Percentiles rank a stretch among this genome's conserved stretches.
These are phyloP conservation scores for Gremmenia infestans DNA, from an alignment of 2,329 filamentous ascomycete genomes.

Conservation along the genomic window DNA sequence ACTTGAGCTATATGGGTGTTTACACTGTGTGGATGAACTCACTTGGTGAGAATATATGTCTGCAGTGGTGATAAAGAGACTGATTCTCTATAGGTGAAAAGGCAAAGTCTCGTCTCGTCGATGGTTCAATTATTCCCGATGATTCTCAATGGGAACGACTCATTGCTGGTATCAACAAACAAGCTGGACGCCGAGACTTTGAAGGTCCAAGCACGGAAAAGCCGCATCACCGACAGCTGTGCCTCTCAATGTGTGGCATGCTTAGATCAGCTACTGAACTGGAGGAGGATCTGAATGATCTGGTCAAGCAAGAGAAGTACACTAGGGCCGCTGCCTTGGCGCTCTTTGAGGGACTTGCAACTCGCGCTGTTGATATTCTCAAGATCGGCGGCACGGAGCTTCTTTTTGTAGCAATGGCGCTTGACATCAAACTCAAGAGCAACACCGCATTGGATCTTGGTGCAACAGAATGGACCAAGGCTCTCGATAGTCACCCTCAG, in stretches of 20 bases:
- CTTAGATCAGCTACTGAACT: slow-evolving; percentile 49
- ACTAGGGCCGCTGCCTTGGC: slow-evolving; percentile 75
- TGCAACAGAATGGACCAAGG: slow-evolving; percentile 26
- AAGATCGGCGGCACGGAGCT: slow-evolving; percentile 64
- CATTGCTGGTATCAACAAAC: slow-evolving; percentile 59
- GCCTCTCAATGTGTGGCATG: slow-evolving; percentile 70
- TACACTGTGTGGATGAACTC: slow-evolving; percentile 66
- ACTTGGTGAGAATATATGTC: slow-evolving; percentile 47
- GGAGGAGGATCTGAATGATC: slow-evolving; percentile 39
- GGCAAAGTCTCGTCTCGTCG: slow-evolving; percentile 42
- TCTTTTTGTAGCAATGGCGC: slow-evolving; percentile 61
- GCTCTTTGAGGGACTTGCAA: slow-evolving; percentile 65
- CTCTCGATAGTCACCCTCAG: slow-evolving; percentile 25
- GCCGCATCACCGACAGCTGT: slow-evolving; percentile 68
- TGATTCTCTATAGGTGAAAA: slow-evolving; percentile 39
- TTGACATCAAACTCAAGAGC: slow-evolving; percentile 56
- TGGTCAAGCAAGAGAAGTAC: slow-evolving; percentile 47
- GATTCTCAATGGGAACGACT: slow-evolving; percentile 53
- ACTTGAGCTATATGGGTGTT: slow-evolving; percentile 73
- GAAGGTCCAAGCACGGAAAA: slow-evolving; percentile 58
- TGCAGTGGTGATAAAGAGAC: not conserved
- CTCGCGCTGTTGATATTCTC: slow-evolving; percentile 64
- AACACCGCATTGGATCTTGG: slow-evolving; percentile 34
- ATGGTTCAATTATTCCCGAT: slow-evolving; percentile 41
- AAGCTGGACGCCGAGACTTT: slow-evolving; percentile 56